Conservation (phyloP, 2,329 filamentous ascomycete species). For the Colletotrichum eremochloae region DNA sequence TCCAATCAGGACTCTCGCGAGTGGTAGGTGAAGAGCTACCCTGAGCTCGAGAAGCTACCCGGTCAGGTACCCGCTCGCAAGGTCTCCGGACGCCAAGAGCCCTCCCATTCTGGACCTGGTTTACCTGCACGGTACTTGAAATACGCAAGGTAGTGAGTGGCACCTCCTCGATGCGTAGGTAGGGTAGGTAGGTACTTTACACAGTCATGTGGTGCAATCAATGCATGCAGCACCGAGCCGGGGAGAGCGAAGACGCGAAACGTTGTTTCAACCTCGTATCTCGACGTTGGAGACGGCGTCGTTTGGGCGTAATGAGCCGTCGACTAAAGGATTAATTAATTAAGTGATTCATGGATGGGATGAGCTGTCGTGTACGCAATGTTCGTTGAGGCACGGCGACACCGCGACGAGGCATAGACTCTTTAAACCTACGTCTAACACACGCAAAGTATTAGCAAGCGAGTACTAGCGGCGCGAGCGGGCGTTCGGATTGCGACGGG, state of each 20-base stretch:
- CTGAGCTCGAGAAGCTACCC: slow-evolving; percentile 20
- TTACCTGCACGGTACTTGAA: background rate
- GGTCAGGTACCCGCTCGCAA: slow-evolving; percentile 20
- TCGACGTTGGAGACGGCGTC: background rate
- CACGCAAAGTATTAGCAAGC: slow-evolving; percentile 3
- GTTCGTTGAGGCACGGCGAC: slow-evolving; percentile 7
- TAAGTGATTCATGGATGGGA: too few species aligned
- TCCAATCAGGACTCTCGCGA: background rate
- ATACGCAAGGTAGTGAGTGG: too few species aligned
- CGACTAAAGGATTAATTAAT: background rate
- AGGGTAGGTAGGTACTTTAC: too few species aligned
- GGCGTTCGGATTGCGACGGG: slow-evolving; percentile 34
- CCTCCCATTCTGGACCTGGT: background rate
- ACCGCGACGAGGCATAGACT: slow-evolving; percentile 11
- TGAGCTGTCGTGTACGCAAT: background rate
- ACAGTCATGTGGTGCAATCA: background rate
- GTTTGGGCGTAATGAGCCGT: background rate
- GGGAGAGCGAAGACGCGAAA: background rate
- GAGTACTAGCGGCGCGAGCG: slow-evolving; percentile 32
- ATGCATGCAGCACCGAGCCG: slow-evolving; percentile 1
- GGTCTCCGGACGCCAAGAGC: background rate
- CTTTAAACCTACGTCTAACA: too few species aligned
- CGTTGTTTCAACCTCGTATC: slow-evolving; percentile 10
- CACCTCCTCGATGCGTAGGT: too few species aligned
- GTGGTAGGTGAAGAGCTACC: slow-evolving; percentile 15